These are phyloP conservation scores for Thermoascus crustaceus DNA, from an alignment of 2,329 filamentous ascomycete genomes.

Conservation along the genomic window DNA sequence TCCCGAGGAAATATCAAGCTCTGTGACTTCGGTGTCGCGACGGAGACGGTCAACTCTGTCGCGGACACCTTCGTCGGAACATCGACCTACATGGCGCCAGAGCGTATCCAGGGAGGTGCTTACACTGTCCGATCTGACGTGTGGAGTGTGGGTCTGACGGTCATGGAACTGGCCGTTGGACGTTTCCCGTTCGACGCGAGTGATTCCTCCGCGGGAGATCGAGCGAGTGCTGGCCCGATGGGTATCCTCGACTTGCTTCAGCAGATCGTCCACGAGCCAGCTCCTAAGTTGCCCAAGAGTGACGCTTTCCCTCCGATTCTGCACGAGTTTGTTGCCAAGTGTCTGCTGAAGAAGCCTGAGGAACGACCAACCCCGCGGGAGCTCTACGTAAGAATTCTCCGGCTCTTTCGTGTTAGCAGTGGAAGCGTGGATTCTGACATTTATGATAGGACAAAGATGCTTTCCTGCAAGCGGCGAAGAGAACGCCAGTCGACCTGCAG, in stretches of 20 bases:
- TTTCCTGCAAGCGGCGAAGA: conserved; percentile 92
- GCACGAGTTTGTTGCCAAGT: conserved; percentile 96
- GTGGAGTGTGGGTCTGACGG: conserved; percentile 90
- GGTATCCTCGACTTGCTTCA: conserved; percentile 93
- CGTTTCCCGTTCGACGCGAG: conserved; percentile 87
- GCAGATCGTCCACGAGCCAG: conserved; percentile 94
- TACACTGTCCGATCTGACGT: conserved; percentile 99
- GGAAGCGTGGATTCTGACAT: conserved; percentile 15
- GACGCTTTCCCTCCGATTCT: conserved; percentile 93
- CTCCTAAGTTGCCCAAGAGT: conserved; percentile 88
- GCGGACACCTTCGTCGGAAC: conserved; percentile 98
- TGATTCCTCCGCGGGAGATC: conserved; percentile 65
- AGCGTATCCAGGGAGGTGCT: conserved; percentile 91
- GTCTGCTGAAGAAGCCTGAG: conserved; percentile 80
- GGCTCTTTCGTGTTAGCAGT: not conserved
- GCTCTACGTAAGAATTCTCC: conserved; percentile 63
- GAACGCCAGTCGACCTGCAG: conserved; percentile 86
- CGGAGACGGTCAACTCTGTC: conserved; percentile 94
- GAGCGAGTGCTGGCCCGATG: conserved; percentile 64
- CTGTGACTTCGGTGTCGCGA: conserved; percentile 98
- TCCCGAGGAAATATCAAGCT: conserved; percentile 91
- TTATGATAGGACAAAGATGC: conserved; percentile 69
- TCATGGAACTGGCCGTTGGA: conserved; percentile 97
- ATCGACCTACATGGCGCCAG: conserved; percentile 98
- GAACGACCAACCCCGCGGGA: conserved; percentile 87